phyloP scores from a whole-genome alignment of 2,329 filamentous ascomycete species.

The Fusarium pseudoanthophilum region DNA sequence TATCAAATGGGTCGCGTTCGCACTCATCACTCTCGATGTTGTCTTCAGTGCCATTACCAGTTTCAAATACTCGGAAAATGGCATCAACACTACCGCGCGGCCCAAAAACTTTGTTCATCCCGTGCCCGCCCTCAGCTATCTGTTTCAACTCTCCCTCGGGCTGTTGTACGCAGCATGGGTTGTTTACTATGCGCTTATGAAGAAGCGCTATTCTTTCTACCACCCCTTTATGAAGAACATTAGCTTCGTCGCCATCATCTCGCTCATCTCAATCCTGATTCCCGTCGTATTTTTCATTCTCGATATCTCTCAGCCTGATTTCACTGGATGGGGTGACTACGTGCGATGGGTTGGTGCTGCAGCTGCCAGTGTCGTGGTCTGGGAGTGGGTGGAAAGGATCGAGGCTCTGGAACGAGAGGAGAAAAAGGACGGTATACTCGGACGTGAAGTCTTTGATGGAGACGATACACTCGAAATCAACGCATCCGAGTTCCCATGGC shows the following conservation, averaged over 20 bases:
- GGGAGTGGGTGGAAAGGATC: conserved; percentile 97
- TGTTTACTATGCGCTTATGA: conserved; percentile 91
- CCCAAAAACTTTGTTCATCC: conserved; percentile 87
- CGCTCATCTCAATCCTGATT: conserved; percentile 83
- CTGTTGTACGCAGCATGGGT: conserved; percentile 94
- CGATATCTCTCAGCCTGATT: conserved; percentile 85
- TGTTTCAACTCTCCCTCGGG: conserved; percentile 88
- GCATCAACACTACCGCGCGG: conserved; percentile 65
- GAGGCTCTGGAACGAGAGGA: conserved; percentile 92
- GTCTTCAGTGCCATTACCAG: conserved; percentile 93
- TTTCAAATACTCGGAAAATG: conserved; percentile 69
- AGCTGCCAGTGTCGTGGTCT: conserved; percentile 94
- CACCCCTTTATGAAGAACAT: conserved; percentile 93
- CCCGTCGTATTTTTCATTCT: conserved; percentile 94
- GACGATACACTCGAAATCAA: conserved; percentile 86
- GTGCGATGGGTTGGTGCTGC: conserved; percentile 96
- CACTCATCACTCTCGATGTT: conserved; percentile 88
- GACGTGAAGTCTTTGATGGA: conserved; percentile 90
- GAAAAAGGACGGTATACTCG: conserved; percentile 91
- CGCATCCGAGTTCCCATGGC: conserved; percentile 62
- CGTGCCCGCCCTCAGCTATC: conserved; percentile 88
- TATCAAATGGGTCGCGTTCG: conserved; percentile 98
- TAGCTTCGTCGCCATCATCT: conserved; percentile 80
- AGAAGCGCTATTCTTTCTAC: conserved; percentile 90
- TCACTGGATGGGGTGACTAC: conserved; percentile 94